Evolutionary conservation across 2,329 filamentous ascomycete species (phyloP).

Genomic region (Lachnellula subtilissima): DNA sequence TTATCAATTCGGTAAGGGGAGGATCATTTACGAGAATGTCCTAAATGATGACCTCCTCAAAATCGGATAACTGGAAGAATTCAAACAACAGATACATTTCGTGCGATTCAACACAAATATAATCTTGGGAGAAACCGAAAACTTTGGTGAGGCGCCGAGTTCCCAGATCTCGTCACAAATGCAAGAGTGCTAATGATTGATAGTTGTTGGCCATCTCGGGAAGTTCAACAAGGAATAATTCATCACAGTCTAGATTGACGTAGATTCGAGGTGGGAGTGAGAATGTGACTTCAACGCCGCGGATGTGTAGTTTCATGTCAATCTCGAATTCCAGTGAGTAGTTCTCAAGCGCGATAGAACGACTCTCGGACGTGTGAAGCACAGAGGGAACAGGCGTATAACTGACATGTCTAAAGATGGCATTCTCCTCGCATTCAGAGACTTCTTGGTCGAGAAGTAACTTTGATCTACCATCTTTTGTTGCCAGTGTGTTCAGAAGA

Average conservation of each 20-base stretch:
- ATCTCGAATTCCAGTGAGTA: background rate
- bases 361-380: background rate
- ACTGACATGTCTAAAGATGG: background rate
- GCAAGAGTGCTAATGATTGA: too few relatives aligned
- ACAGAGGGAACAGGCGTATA: background rate
- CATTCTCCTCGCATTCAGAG: background rate
- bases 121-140: too few relatives aligned
- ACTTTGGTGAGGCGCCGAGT: too few relatives aligned
- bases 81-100: too few relatives aligned
- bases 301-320: background rate
- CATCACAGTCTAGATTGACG: background rate
- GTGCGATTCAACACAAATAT: too few relatives aligned
- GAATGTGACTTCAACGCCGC: background rate
- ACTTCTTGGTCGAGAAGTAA: background rate
- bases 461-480: background rate
- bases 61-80: too few relatives aligned
- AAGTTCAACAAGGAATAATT: background rate
- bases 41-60: too few relatives aligned
- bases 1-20: too few relatives aligned
- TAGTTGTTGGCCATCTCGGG: too few relatives aligned
- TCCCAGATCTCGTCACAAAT: too few relatives aligned
- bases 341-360: background rate
- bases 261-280: background rate
- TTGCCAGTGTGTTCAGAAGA: background rate
- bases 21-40: too few relatives aligned